A percentile compares a stretch with the other conserved stretches of the same genome.
Conservation (phyloP, 768 basidiomycete genomes). For the Rhizopogon roseolus region DNA sequence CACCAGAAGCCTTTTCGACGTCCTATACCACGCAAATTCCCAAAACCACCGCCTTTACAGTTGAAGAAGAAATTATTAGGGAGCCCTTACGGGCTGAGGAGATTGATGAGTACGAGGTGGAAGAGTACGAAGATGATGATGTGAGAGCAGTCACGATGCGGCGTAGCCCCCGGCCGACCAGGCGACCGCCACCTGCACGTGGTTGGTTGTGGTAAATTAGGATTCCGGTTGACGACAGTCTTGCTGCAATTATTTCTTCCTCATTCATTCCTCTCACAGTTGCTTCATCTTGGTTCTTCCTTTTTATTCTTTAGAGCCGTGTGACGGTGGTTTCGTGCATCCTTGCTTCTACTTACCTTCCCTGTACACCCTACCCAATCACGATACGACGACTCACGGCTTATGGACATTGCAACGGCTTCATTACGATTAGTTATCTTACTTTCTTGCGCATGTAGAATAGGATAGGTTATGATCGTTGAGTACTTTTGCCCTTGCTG, state of each 20-base stretch:
- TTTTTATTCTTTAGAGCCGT: slow-evolving; percentile 2
- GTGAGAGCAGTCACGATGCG: slow-evolving; percentile 35
- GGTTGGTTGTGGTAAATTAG: slow-evolving; percentile 55
- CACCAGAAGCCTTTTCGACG: slow-evolving; percentile 59
- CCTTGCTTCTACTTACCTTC: neutral
- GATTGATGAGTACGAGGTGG: slow-evolving; percentile 29
- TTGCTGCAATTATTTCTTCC: slow-evolving; percentile 33
- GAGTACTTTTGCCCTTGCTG: slow-evolving; percentile 1
- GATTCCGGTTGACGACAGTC: slow-evolving; percentile 13
- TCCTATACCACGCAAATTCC: slow-evolving; percentile 59
- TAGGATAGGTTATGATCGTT: slow-evolving; percentile 5
- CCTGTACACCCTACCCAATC: slow-evolving; percentile 4
- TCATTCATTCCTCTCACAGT: slow-evolving; percentile 6
- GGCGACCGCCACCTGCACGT: slow-evolving; percentile 40
- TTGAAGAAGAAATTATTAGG: slow-evolving; percentile 49
- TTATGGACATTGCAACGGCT: slow-evolving; percentile 16
- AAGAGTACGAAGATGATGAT: slow-evolving; percentile 40
- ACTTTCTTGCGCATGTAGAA: slow-evolving; percentile 13
- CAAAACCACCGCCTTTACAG: slow-evolving; percentile 69
- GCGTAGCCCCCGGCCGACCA: slow-evolving; percentile 39
- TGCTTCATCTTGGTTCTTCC: slow-evolving; percentile 14
- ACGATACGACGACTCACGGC: slow-evolving; percentile 23
- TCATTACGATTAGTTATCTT: slow-evolving; percentile 5
- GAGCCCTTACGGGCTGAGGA: slow-evolving; percentile 33
- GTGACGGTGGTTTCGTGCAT: slow-evolving; percentile 8